Evolutionary conservation across 225 moss, liverwort and hornwort genomes (phyloP), one percentile per base, ranked within the genome.

Genomic region (Ulota crispa): DNA sequence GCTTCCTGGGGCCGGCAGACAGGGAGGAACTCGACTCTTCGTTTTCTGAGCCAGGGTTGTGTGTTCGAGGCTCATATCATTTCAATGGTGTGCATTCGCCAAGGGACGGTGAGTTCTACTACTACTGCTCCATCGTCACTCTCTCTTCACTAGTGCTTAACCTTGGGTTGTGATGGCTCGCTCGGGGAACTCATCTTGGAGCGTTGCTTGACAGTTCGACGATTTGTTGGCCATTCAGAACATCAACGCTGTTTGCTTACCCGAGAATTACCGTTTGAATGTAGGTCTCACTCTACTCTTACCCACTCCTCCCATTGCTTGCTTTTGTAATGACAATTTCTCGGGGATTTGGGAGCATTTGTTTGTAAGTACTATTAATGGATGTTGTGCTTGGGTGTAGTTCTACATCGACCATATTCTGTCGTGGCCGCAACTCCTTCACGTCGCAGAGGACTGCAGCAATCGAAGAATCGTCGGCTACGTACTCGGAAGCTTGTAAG

Each of bases 161-260:
- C 45, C 18, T 18, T 54, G 50, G 66, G 41, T 68, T n/a, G 71
- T 63, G 60, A 45, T 64, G 9, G 16, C 10, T 45, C 3, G 45
- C 45, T 50, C 50, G 7, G 2, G 60, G 28, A 54, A 26, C 68
- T 70, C 54, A 50, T 50, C 8, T 68, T 50, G 9, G 75, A 37
- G 52, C 10, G 30, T 64, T 26, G 26, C 31, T 65, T 75, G 84
- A 66, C 90, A 92, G 90, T 88, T 94, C 78, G 93, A 92, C 68
- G 98, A 98, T 88, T 85, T 98, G 87, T 77, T 98, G 87, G 91
- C 89, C 67, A 92, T 98, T 76, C 95, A 98, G 80, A 95, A 92
- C 76, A 92, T 95, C 87, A 95, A 98, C 89, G 92, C 94, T 20
- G 61, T 94, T 63, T 98, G 98, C 85, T 83, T 98, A 62, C 98